A percentile compares a stretch with the other conserved stretches of the same genome.
phyloP scores from a whole-genome alignment of 108 stramenopile species.

The Discostella pseudostelligera region DNA sequence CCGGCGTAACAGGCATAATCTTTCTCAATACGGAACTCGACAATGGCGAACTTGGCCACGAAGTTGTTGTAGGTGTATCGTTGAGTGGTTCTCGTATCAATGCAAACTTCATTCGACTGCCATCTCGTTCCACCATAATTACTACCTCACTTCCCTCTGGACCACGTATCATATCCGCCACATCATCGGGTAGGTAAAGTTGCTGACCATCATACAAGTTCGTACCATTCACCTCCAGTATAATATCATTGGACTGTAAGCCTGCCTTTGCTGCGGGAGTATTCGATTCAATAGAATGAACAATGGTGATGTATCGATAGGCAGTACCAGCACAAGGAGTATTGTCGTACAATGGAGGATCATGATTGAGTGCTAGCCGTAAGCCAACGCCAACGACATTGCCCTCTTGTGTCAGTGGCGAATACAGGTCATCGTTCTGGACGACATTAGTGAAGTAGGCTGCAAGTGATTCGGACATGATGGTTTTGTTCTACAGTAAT shows the following conservation, averaged over 20 bases:
- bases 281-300: slow-evolving; percentile 42
- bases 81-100: slow-evolving; percentile 51
- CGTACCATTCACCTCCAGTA: slow-evolving; percentile 60
- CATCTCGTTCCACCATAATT: slow-evolving; percentile 55
- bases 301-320: background rate
- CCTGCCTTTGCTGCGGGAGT: slow-evolving; percentile 61
- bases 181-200: slow-evolving; percentile 57
- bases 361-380: background rate
- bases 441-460: background rate
- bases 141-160: slow-evolving; percentile 62
- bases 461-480: too few relatives aligned
- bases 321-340: background rate
- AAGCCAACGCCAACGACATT: background rate
- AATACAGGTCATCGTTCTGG: slow-evolving; percentile 3
- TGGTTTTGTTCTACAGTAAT: too few relatives aligned
- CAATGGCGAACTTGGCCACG: background rate
- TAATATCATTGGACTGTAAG: slow-evolving; percentile 49
- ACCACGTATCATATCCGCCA: slow-evolving; percentile 60
- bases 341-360: slow-evolving; percentile 4
- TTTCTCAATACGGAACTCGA: slow-evolving; percentile 2
- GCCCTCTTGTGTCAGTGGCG: slow-evolving; percentile 2
- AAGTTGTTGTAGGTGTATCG: background rate
- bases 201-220: slow-evolving; percentile 44
- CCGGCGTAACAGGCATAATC: slow-evolving; percentile 2
- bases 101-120: slow-evolving; percentile 62